Conservation (phyloP, 768 basidiomycete species). For the Tulasnella calospora region DNA sequence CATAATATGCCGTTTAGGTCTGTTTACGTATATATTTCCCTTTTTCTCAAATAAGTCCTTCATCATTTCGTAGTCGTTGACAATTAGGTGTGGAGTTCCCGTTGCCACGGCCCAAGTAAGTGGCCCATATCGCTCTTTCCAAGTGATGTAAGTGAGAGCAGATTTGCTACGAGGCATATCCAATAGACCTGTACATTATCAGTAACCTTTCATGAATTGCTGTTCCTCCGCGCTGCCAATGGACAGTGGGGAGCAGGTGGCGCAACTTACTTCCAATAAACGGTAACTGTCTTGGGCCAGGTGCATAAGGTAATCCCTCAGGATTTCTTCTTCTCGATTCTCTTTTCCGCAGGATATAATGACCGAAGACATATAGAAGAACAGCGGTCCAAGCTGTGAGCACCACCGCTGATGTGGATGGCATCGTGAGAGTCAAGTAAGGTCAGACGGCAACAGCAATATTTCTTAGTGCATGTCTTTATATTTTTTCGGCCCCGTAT, state of each 20-base stretch:
- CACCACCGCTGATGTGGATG: not conserved
- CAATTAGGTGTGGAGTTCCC: not conserved
- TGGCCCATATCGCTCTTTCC: not conserved
- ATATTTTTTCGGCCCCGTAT: not conserved
- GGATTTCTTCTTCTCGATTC: not conserved
- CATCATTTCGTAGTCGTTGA: slow-evolving; percentile 5
- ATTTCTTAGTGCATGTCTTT: not conserved
- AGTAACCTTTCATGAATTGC: not conserved
- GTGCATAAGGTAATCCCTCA: not conserved
- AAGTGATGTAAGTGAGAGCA: not conserved
- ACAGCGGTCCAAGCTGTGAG: not conserved
- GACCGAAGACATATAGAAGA: not conserved
- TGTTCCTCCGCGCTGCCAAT: not conserved
- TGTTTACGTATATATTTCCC: not conserved
- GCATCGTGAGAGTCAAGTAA: not conserved
- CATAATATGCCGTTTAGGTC: not conserved
- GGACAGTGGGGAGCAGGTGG: not conserved
- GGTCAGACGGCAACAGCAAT: not conserved
- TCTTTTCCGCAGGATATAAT: not conserved
- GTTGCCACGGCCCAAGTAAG: not conserved
- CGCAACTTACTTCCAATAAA: not conserved
- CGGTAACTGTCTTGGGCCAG: not conserved
- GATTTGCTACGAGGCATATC: slow-evolving; percentile 1
- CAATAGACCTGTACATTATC: not conserved
- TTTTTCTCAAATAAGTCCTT: not conserved